Evolutionary conservation across 352 stramenopile genomes (phyloP), one percentile per base, ranked within the genome.

Genomic region (Globisporangium megalacanthum): DNA sequence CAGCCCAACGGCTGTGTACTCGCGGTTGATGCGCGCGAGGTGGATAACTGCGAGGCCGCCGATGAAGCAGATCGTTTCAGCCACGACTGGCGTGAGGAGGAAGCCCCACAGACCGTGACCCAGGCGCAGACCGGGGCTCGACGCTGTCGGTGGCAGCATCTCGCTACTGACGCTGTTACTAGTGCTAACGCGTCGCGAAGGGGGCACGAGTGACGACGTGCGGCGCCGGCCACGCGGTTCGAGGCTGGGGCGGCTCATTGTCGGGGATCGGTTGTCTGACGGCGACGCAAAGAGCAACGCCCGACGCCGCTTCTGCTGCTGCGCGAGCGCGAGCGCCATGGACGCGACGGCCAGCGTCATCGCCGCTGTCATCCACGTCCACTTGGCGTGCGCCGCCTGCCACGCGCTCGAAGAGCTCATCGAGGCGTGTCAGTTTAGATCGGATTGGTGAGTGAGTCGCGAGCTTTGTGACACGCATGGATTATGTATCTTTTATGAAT

Each of bases 41-140:
- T 63, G 60, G 29, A 79, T 73, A 2, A 60, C 61, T 0, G 42
- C 17, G 9, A 74, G 33, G 9, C 68, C 70, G 4, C 55, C 56
- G 3, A 68, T 7, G 17, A 79, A 70, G 47, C 65, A 62, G 25
- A 72, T 52, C 10, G 45, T 37, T 58, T 79, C 70, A 20, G 64
- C 69, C 19, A 74, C 60, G 33, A 70, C 60, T 15, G 70, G 67
- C 39, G 70, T 47, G 20, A 75, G 68, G n/a, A 79, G 19, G 5
- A 69, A 39, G 25, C 48, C 60, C 65, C 62, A 72, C 14, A 67
- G 8, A 11, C 70, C 68, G 22, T 64, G 62, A n/a, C 68, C 56
- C 14, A 79, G 29, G 9, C 58, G 70, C 20, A 79, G 49, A 3
- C 68, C 70, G 1, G 65, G 15, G 1, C 49, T 19, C 25, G 52